These are phyloP conservation scores for Blastobotrys aristatus DNA, from an alignment of 1,139 yeast genomes.

Conservation along the genomic window DNA sequence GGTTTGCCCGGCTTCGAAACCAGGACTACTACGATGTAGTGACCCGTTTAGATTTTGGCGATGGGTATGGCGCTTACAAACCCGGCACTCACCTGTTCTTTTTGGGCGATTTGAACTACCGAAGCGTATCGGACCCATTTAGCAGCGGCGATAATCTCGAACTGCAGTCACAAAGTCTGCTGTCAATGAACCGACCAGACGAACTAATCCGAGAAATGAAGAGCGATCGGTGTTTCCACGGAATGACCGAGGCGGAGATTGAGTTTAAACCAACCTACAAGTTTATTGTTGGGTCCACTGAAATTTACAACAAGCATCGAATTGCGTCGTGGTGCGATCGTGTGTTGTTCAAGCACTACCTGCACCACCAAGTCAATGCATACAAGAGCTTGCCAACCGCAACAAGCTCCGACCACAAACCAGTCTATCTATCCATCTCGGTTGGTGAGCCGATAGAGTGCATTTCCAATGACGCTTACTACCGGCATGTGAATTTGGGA, in stretches of 20 bases:
- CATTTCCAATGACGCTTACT: slow-evolving; percentile 1
- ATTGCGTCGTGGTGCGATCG: slow-evolving; percentile 91
- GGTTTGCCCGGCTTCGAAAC: slow-evolving; percentile 51
- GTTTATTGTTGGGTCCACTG: slow-evolving; percentile 44
- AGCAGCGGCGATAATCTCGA: background rate
- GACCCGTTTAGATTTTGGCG: slow-evolving; percentile 54
- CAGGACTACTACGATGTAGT: slow-evolving; percentile 47
- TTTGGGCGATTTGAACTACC: slow-evolving; percentile 80
- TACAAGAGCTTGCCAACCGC: slow-evolving; percentile 48
- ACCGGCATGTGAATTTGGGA: slow-evolving; percentile 13
- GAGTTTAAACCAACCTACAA: slow-evolving; percentile 75
- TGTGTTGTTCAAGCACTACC: slow-evolving; percentile 53
- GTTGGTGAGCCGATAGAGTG: slow-evolving; percentile 17
- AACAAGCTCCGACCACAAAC: slow-evolving; percentile 42
- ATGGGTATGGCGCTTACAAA: slow-evolving; percentile 53
- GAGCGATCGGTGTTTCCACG: slow-evolving; percentile 43
- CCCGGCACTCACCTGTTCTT: slow-evolving; percentile 59
- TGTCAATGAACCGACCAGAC: slow-evolving; percentile 37
- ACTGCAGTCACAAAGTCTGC: slow-evolving; percentile 5
- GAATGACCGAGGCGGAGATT: slow-evolving; percentile 60
- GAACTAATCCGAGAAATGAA: slow-evolving; percentile 50
- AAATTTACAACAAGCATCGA: slow-evolving; percentile 53
- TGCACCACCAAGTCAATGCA: slow-evolving; percentile 24
- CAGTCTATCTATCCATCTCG: slow-evolving; percentile 40
- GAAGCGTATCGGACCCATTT: slow-evolving; percentile 31